Evolutionary conservation across 2,329 filamentous ascomycete genomes (phyloP), one percentile per base, ranked within the genome.

Genomic region (Tolypocladium guangdongense): DNA sequence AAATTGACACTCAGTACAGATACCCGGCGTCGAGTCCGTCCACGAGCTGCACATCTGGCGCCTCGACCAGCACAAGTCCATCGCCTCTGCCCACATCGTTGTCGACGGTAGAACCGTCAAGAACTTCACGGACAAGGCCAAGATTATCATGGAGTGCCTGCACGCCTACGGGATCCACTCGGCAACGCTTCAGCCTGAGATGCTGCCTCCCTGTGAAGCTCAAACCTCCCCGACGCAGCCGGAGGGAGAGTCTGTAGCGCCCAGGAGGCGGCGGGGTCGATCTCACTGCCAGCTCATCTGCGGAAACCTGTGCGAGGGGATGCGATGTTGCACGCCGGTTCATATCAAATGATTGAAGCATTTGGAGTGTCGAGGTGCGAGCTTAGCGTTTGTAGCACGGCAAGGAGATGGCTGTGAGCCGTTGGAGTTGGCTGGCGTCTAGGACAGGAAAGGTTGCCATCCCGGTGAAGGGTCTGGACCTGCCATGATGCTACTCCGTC

Each of bases 21-120:
- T 89, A 37, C 77, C 81, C 0, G 86, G 85, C 0, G 76, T 90
- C 20, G 65, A 80, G 22, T 82, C 82, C 0, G 76, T 90, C 16
- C 85, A 89, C 58, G 84, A 90, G 59, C 72, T 90, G 18, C 86
- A 88, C 59, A 79, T 89, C 56, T 90, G 87, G 86, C 77, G 82
- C 2, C 74, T 90, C 3, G 82, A 86, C 62, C 85, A 91, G 67
- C 75, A 75, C 51, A 88, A 87, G 61, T 74, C 80, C 4, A 75
- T 90, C 48, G 87, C 87, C 8, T 83, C 83, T 1, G 86, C 83
- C 1, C 86, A 89, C 62, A 71, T 90, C 1, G 75, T 85, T 0
- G 77, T 89, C 18, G 74, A 77, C 2, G 77, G 82, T 56, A 72
- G 76, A 51, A 75, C 76, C 10, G 66, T 87, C 27, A 65, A 71